phyloP scores from a whole-genome alignment of 768 basidiomycete genomes.

The Daedaleopsis nitida region DNA sequence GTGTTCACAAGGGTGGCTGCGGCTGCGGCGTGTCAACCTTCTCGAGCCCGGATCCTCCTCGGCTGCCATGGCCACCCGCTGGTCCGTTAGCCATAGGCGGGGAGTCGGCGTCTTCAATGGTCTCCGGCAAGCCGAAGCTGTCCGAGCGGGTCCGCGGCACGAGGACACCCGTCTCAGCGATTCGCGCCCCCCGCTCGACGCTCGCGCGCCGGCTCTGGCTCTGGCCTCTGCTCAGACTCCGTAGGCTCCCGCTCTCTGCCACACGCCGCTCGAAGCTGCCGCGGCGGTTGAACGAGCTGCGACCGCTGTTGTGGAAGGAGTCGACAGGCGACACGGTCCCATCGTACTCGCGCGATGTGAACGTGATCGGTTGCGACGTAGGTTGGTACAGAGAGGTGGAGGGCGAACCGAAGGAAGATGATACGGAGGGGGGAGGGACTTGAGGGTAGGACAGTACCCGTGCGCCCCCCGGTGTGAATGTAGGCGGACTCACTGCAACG shows the following conservation, averaged over 20 bases:
- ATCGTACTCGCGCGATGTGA: slow-evolving; percentile 7
- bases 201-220: slow-evolving; percentile 55
- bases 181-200: slow-evolving; percentile 62
- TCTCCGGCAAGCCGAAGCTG: slow-evolving; percentile 15
- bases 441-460: slow-evolving; percentile 71
- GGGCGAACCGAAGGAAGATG: slow-evolving; percentile 49
- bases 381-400: slow-evolving; percentile 12
- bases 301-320: slow-evolving; percentile 35
- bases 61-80: too few relatives aligned
- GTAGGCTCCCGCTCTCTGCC: slow-evolving; percentile 29
- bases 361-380: slow-evolving; percentile 3
- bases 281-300: slow-evolving; percentile 34
- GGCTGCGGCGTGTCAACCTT: slow-evolving; percentile 12
- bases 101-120: slow-evolving; percentile 7
- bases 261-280: slow-evolving; percentile 35
- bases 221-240: slow-evolving; percentile 33
- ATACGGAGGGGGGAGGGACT: slow-evolving; percentile 68
- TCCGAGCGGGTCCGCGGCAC: slow-evolving; percentile 33
- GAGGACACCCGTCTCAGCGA: slow-evolving; percentile 70
- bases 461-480: slow-evolving; percentile 36
- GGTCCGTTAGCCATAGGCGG: background rate
- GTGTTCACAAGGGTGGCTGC: background rate
- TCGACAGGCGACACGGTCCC: slow-evolving; percentile 24
- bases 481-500: slow-evolving; percentile 43
- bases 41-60: background rate